phyloP scores from a whole-genome alignment of 768 basidiomycete species.

The Tricholoma bakamatsutake region DNA sequence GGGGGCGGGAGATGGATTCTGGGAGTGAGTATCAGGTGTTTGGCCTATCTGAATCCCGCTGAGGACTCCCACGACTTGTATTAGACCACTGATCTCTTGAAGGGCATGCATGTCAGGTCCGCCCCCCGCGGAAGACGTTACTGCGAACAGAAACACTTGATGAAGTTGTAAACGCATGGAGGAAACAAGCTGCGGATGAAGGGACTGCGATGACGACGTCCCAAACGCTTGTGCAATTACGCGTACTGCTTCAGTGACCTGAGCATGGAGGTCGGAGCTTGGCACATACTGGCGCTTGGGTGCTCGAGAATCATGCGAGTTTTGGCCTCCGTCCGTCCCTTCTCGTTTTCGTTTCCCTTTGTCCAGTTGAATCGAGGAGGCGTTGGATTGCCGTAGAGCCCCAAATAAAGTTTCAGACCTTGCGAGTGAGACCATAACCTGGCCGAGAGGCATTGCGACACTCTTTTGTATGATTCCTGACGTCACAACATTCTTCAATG shows the following conservation, averaged over 20 bases:
- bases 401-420: conserved; percentile 63
- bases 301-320: conserved; percentile 22
- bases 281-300: conserved; percentile 42
- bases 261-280: conserved; percentile 44
- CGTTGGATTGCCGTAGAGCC: conserved; percentile 56
- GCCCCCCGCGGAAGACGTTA: conserved; percentile 56
- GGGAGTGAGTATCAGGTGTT: conserved; percentile 28
- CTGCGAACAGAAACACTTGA: conserved; percentile 72
- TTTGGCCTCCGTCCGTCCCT: conserved; percentile 37
- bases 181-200: conserved; percentile 56
- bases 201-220: conserved; percentile 32
- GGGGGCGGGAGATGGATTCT: conserved; percentile 25
- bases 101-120: conserved; percentile 51
- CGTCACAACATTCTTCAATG: conserved; percentile 44
- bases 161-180: conserved; percentile 70
- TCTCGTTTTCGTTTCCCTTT: conserved; percentile 76
- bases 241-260: conserved; percentile 56
- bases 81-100: conserved; percentile 75
- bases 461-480: conserved; percentile 45
- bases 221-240: conserved; percentile 47
- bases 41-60: conserved; percentile 68
- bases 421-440: conserved; percentile 58
- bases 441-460: conserved; percentile 52
- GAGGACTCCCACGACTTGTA: conserved; percentile 77
- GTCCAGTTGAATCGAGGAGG: conserved; percentile 55